Evolutionary conservation across 2,329 filamentous ascomycete genomes (phyloP).

Genomic region (Hymenoscyphus scutula): DNA sequence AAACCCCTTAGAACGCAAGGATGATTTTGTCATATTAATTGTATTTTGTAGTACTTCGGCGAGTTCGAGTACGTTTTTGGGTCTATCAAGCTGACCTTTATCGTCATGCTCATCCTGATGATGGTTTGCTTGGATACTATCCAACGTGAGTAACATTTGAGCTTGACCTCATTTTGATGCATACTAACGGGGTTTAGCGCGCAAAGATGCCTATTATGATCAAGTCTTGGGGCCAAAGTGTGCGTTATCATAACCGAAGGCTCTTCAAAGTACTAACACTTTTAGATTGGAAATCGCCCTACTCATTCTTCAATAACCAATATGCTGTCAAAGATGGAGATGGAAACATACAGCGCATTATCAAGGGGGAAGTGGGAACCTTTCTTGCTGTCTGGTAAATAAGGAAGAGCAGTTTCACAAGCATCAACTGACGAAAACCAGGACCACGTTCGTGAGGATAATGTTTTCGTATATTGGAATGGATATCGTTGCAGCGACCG

Average conservation of each 20-base stretch:
- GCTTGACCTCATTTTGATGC: neutral
- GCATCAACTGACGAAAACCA: conserved; percentile 16
- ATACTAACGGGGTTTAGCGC: conserved; percentile 29
- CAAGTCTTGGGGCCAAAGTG: conserved; percentile 39
- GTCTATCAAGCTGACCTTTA: conserved; percentile 40
- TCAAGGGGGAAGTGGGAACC: conserved; percentile 38
- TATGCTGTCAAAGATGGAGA: conserved; percentile 37
- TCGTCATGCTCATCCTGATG: conserved; percentile 38
- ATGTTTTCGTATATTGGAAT: conserved; percentile 41
- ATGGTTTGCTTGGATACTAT: conserved; percentile 41
- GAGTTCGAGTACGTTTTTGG: conserved; percentile 42
- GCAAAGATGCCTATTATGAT: conserved; percentile 39
- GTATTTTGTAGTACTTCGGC: conserved; percentile 31
- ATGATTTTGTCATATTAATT: neutral
- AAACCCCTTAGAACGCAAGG: neutral
- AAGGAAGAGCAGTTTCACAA: neutral
- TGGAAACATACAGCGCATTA: conserved; percentile 33
- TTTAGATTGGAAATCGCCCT: conserved; percentile 39
- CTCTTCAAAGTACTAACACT: neutral
- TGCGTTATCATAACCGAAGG: conserved; percentile 21
- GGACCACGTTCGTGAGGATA: conserved; percentile 40
- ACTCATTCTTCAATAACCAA: conserved; percentile 39
- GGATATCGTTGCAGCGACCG: conserved; percentile 42
- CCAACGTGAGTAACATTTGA: conserved; percentile 32
- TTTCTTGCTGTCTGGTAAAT: conserved; percentile 42